Evolutionary conservation across 2,329 filamentous ascomycete species (phyloP), one percentile per base, ranked within the genome.

Genomic region (Colletotrichum camelliae): DNA sequence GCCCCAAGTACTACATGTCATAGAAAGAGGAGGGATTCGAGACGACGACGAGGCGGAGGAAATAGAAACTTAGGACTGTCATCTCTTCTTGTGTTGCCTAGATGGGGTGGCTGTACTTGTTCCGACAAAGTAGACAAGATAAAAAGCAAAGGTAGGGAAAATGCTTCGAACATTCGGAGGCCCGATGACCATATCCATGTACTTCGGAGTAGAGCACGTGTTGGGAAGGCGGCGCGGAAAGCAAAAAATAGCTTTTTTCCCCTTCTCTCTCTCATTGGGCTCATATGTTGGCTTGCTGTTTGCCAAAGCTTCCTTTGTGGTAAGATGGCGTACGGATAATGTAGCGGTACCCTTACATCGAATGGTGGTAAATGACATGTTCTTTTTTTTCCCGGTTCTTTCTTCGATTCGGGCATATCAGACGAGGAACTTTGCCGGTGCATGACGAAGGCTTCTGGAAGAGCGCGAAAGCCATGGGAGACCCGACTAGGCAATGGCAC

Each of bases 1-100:
- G 92, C 1, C 92, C 92, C 43, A 93, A 94, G 84, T 94, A 94
- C 82, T 93, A 93, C 85, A 92, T 93, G 91, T 92, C 91, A n/a
- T 91, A 55, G 70, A 43, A n/a, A 21, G 37, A 27, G 29, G 15
- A 43, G 43, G 37, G n/a, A 15, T 31, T 29, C n/a, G 29, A 33
- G 27, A 31, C 55, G 24, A n/a, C 27, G 27, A 61, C 33, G 12
- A 9, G n/a, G 31, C 67, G 57, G 33, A n/a, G 35, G 16, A 5
- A 62, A 33, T 62, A 10, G 29, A 62, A 37, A 35, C n/a, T 9
- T 29, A 62, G 7, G 21, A 21, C 58, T 58, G 60, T 66, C 69
- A 29, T 57, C 69, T 71, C 21, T 57, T 33, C 35, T 37, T 39
- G 58, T 35, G 33, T 33, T 33, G 29, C 18, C 31, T n/a, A 33